Conservation (phyloP, 345 rosid species). For the Eutrema yunnanense region DNA sequence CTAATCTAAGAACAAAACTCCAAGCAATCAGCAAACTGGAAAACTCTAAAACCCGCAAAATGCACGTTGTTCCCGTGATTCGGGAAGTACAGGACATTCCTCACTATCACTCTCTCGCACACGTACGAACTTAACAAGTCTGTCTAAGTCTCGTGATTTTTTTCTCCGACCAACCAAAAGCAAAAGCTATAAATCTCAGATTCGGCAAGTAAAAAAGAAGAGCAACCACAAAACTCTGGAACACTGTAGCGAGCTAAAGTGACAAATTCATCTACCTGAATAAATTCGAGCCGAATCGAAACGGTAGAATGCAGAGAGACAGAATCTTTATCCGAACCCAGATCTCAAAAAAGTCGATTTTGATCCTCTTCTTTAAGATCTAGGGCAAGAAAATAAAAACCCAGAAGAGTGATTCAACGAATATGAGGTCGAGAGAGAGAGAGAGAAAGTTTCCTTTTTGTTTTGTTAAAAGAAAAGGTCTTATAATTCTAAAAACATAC, state of each 20-base stretch:
- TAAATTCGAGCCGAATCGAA: constrained; percentile 3
- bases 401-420: constrained; percentile 19
- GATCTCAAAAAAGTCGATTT: constrained; percentile 9
- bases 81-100: constrained; percentile 1
- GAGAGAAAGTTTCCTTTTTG: neutral
- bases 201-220: neutral
- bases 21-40: constrained; percentile 4
- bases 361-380: constrained; percentile 21
- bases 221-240: neutral
- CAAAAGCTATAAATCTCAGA: constrained; percentile 18
- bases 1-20: neutral
- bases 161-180: constrained; percentile 11
- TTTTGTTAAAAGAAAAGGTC: neutral
- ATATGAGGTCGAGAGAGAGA: constrained; percentile 13
- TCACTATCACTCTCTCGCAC: constrained; percentile 4
- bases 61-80: constrained; percentile 22
- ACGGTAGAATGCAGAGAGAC: constrained; percentile 18
- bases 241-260: constrained; percentile 5
- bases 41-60: neutral
- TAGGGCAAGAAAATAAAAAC: neutral
- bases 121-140: neutral
- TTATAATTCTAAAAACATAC: neutral
- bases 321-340: constrained; percentile 18
- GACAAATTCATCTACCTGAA: constrained; percentile 2
- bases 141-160: neutral